phyloP scores from a whole-genome alignment of 192 early-diverging fungal species.

The Backusella australiensis region DNA sequence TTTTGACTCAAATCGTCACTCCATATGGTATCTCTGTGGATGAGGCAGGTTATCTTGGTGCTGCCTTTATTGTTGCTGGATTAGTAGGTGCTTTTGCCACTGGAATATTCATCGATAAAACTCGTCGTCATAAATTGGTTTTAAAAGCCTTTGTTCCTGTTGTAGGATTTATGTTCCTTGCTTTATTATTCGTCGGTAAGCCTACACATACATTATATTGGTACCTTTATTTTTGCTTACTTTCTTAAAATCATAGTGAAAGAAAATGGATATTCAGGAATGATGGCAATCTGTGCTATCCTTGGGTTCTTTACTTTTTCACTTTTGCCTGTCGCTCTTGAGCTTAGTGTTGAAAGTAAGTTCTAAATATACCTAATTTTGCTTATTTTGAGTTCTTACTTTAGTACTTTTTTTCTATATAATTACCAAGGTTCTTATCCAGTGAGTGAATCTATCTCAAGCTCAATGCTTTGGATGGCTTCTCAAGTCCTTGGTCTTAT shows the following conservation, averaged over 20 bases:
- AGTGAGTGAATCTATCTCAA: constrained; percentile 27
- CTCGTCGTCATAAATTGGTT: constrained; percentile 47
- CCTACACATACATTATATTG: neutral
- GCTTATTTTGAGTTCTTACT: neutral
- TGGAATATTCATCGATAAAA: constrained; percentile 50
- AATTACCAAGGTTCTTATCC: constrained; percentile 28
- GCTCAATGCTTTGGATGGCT: constrained; percentile 30
- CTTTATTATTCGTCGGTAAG: constrained; percentile 45
- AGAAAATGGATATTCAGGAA: constrained; percentile 15
- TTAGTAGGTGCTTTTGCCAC: constrained; percentile 51
- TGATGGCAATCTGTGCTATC: constrained; percentile 25
- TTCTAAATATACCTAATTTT: neutral
- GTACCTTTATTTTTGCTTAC: neutral
- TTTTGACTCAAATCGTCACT: constrained; percentile 42
- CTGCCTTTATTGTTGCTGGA: constrained; percentile 55
- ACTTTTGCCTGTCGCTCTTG: constrained; percentile 30
- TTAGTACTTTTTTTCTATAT: neutral
- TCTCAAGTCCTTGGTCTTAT: constrained; percentile 32
- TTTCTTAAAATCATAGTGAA: constrained; percentile 33
- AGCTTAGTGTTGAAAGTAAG: constrained; percentile 39
- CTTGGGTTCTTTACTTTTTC: constrained; percentile 34
- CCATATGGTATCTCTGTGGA: constrained; percentile 44
- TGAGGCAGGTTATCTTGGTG: constrained; percentile 56
- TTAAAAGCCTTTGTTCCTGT: constrained; percentile 45
- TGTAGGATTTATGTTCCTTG: constrained; percentile 41